A percentile compares a stretch with the other conserved stretches of the same genome.
phyloP scores from a whole-genome alignment of 345 rosid species.

The Syzygium aqueum region DNA sequence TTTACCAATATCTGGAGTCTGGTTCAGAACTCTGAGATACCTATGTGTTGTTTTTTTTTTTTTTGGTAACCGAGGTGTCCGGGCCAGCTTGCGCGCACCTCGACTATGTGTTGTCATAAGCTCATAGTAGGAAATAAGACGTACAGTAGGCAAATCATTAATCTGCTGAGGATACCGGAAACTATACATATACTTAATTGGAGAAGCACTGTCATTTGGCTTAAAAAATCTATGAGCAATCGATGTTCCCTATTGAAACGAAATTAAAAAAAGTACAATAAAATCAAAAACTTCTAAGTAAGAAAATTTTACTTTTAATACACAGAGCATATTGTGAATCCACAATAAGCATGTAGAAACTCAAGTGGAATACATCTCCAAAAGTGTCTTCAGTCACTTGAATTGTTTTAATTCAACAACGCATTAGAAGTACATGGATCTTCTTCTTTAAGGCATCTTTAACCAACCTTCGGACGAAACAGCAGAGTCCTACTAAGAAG shows the following conservation, averaged over 20 bases:
- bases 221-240: background rate
- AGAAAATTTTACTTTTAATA: background rate
- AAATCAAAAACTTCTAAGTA: background rate
- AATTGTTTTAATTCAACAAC: rapidly evolving
- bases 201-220: background rate
- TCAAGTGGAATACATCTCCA: background rate
- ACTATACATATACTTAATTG: background rate
- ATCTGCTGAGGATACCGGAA: background rate
- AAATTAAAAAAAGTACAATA: background rate
- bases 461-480: rapidly evolving
- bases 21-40: background rate
- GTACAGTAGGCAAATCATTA: background rate
- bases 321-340: background rate
- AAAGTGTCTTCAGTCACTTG: background rate
- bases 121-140: background rate
- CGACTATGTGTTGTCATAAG: background rate
- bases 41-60: no score
- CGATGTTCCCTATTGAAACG: background rate
- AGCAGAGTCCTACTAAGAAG: rapidly evolving
- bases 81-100: no score
- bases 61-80: no score
- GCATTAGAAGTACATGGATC: background rate
- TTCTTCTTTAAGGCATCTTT: background rate
- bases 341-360: background rate
- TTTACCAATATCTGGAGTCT: background rate